Conservation (phyloP, 352 stramenopile genomes). For the Phytophthora ramorum region DNA sequence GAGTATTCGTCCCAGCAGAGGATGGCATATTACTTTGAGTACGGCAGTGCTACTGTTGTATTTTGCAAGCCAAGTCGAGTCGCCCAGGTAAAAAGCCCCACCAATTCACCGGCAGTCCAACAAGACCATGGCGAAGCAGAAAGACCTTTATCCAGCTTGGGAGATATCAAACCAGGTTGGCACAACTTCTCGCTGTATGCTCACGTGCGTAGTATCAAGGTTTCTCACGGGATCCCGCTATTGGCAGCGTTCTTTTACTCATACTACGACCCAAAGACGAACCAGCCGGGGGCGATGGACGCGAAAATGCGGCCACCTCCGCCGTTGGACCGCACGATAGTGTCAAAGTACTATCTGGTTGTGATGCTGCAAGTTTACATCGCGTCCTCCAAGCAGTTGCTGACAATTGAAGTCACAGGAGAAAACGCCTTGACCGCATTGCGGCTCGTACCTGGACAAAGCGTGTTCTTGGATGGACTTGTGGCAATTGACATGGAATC, state of each 20-base stretch:
- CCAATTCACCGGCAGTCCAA: conserved; percentile 1
- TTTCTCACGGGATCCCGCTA: conserved; percentile 67
- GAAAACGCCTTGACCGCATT: conserved; percentile 51
- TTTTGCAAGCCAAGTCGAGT: conserved; percentile 36
- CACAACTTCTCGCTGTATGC: conserved; percentile 63
- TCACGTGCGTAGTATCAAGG: conserved; percentile 54
- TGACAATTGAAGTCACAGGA: conserved; percentile 63
- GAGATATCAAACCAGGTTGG: conserved; percentile 45
- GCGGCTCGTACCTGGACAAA: conserved; percentile 54
- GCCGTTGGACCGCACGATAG: conserved; percentile 50
- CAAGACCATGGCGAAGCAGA: conserved; percentile 26
- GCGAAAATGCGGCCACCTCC: conserved; percentile 19
- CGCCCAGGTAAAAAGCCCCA: conserved; percentile 3
- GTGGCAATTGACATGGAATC: conserved; percentile 54
- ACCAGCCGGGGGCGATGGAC: conserved; percentile 22
- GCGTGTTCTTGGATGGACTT: conserved; percentile 58
- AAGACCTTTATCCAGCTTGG: conserved; percentile 23
- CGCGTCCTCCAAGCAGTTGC: conserved; percentile 38
- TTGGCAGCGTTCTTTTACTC: conserved; percentile 75
- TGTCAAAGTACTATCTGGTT: conserved; percentile 74
- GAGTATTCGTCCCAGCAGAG: conserved; percentile 65
- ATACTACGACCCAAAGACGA: conserved; percentile 73
- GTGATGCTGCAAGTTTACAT: conserved; percentile 70
- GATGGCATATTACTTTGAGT: conserved; percentile 68
- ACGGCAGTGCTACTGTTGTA: conserved; percentile 62